Evolutionary conservation across 2,329 filamentous ascomycete species (phyloP).

Genomic region (Scytalidium sp.): DNA sequence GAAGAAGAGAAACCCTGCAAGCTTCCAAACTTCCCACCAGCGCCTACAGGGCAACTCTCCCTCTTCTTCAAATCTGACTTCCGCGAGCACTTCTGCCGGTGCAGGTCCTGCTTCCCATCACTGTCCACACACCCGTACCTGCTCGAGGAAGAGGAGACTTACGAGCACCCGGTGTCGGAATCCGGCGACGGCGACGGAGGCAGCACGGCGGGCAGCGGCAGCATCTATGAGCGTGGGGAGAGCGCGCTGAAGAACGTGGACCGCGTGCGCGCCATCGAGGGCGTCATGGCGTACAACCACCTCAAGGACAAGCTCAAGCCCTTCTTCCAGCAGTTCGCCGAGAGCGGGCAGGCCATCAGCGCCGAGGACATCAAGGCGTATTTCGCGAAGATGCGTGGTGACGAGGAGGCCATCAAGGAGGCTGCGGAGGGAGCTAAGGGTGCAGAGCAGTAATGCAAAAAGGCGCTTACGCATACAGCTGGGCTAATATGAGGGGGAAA

Average conservation of each 20-base stretch:
- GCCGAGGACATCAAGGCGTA: constrained; percentile 96
- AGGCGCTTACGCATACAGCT: no score
- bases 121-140: constrained; percentile 74
- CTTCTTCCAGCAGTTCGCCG: constrained; percentile 91
- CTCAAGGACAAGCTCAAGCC: constrained; percentile 94
- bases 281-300: constrained; percentile 97
- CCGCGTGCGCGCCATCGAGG: constrained; percentile 88
- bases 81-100: constrained; percentile 79
- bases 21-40: constrained; percentile 52
- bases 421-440: constrained; percentile 26
- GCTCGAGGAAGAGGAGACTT: constrained; percentile 89
- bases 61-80: constrained; percentile 81
- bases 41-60: constrained; percentile 63
- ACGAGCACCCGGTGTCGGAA: constrained; percentile 84
- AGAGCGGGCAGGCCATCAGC: constrained; percentile 82
- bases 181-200: constrained; percentile 51
- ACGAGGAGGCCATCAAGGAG: constrained; percentile 54
- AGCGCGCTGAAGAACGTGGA: constrained; percentile 89
- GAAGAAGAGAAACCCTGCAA: constrained; percentile 47
- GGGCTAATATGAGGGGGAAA: no score
- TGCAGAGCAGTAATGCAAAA: no score
- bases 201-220: constrained; percentile 70
- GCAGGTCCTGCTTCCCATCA: constrained; percentile 72
- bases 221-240: constrained; percentile 86
- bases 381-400: constrained; percentile 90